Conservation (phyloP, 192 early-diverging fungal genomes). For the Coemansia sp. region DNA sequence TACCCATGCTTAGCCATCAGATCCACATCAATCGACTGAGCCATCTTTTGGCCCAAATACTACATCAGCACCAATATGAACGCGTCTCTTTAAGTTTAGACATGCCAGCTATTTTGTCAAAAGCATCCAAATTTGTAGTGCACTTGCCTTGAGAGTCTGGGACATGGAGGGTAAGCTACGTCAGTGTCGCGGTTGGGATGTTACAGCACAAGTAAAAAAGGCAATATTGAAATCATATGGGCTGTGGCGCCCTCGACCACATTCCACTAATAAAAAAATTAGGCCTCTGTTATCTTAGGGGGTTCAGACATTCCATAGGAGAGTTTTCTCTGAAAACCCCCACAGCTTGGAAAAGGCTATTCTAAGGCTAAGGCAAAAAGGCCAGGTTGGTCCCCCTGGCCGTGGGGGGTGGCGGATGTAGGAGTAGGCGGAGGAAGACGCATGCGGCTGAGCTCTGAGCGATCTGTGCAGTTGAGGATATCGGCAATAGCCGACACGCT, state of each 20-base stretch:
- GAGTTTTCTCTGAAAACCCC: too few relatives aligned
- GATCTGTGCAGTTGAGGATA: slow-evolving; percentile 54
- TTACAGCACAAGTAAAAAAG: neutral
- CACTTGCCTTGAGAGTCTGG: slow-evolving; percentile 5
- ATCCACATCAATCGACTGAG: slow-evolving; percentile 68
- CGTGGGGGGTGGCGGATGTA: slow-evolving; percentile 22
- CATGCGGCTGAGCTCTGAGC: slow-evolving; percentile 52
- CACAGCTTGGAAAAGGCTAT: neutral
- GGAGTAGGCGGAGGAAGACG: slow-evolving; percentile 51
- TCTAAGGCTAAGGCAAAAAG: slow-evolving; percentile 30
- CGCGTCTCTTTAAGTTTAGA: neutral
- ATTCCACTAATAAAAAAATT: too few relatives aligned
- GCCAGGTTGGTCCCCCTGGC: slow-evolving; percentile 26
- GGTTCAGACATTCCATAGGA: too few relatives aligned
- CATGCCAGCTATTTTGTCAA: neutral
- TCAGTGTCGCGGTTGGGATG: too few relatives aligned
- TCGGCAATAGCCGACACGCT: slow-evolving; percentile 54
- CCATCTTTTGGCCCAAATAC: slow-evolving; percentile 44
- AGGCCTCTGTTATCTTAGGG: too few relatives aligned
- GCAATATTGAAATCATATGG: too few relatives aligned
- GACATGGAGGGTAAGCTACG: neutral
- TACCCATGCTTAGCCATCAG: slow-evolving; percentile 89
- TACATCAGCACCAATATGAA: neutral
- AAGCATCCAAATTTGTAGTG: neutral
- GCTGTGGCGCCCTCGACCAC: too few relatives aligned